Evolutionary conservation across 1,284 basidiomycete genomes (phyloP).

Genomic region (Moniliella sp.): DNA sequence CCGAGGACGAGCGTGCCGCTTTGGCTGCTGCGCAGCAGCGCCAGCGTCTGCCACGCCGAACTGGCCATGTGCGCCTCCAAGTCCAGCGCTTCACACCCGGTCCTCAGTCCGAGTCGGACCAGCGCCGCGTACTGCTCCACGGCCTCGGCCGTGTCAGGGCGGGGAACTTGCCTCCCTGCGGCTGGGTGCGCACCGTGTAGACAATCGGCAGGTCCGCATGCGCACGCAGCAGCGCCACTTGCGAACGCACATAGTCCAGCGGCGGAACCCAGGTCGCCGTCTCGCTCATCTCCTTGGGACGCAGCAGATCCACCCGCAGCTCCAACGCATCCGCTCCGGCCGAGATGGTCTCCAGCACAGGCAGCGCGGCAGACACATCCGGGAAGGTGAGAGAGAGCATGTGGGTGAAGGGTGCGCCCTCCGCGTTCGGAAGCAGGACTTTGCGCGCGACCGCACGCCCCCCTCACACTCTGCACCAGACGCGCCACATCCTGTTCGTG

Average conservation of each 20-base stretch:
- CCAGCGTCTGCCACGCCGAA: slow-evolving; percentile 48
- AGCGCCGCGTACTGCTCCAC: slow-evolving; percentile 56
- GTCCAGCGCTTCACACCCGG: slow-evolving; percentile 80
- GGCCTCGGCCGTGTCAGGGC: slow-evolving; percentile 49
- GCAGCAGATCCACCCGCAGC: slow-evolving; percentile 71
- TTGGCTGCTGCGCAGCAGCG: slow-evolving; percentile 44
- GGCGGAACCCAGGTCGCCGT: slow-evolving; percentile 45
- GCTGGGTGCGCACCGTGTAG: slow-evolving; percentile 66
- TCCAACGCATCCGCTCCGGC: slow-evolving; percentile 81
- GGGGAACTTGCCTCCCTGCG: slow-evolving; percentile 84
- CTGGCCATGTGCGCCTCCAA: slow-evolving; percentile 72
- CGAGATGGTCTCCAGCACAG: slow-evolving; percentile 50
- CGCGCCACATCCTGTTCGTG: too few species aligned
- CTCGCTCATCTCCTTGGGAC: slow-evolving; percentile 35
- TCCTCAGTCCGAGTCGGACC: slow-evolving; percentile 54
- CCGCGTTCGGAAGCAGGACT: too few species aligned
- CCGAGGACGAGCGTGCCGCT: slow-evolving; percentile 64
- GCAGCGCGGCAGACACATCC: slow-evolving; percentile 52
- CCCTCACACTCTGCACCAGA: too few species aligned
- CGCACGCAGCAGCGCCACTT: slow-evolving; percentile 59
- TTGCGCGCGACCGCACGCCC: too few species aligned
- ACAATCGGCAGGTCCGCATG: slow-evolving; percentile 64
- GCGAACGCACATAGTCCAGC: slow-evolving; percentile 52
- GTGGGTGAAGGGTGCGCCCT: too few species aligned
- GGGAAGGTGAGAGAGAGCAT: slow-evolving; percentile 84